A percentile compares a stretch with the other conserved stretches of the same genome.
Conservation (phyloP, 495 filamentous ascomycete genomes). For the Staphylotrichum longicolle region DNA sequence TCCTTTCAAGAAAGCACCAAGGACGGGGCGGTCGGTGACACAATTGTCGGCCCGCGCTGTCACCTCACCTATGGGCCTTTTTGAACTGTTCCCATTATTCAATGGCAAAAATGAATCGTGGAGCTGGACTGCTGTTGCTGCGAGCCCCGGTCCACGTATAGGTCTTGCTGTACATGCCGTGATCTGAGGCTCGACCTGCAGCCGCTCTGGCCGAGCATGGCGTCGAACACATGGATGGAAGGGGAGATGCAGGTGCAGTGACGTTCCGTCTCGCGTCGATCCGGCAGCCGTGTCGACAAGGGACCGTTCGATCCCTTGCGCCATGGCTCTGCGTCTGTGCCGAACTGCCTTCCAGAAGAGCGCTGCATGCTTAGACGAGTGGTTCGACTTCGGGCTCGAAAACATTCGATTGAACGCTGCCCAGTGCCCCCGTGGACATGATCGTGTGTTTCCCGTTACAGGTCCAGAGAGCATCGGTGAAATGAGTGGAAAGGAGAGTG, state of each 20-base stretch:
- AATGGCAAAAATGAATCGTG: too few species aligned
- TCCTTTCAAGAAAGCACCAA: not conserved
- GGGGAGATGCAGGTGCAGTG: constrained; percentile 16
- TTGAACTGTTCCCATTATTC: too few species aligned
- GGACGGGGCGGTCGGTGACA: not conserved
- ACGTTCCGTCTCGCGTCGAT: constrained; percentile 29
- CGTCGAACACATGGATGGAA: constrained; percentile 24
- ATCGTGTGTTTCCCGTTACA: not conserved
- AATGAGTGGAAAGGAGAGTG: not conserved
- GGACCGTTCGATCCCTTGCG: constrained; percentile 31
- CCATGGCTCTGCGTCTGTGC: constrained; percentile 15
- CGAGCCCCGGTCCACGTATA: not conserved
- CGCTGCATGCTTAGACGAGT: constrained; percentile 12
- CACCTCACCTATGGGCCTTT: too few species aligned
- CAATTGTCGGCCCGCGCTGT: not conserved
- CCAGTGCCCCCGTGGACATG: not conserved
- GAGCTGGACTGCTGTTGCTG: not conserved
- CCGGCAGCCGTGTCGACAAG: constrained; percentile 26
- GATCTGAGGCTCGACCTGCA: constrained; percentile 1
- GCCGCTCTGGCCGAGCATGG: constrained; percentile 4
- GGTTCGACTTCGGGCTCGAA: constrained; percentile 29
- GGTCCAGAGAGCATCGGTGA: not conserved
- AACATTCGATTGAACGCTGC: constrained; percentile 30
- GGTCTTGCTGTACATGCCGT: not conserved
- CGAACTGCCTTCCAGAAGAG: constrained; percentile 12